Evolutionary conservation across 2,329 filamentous ascomycete species (phyloP), one percentile per base, ranked within the genome.

Genomic region (Hymenoscyphus infarciens): DNA sequence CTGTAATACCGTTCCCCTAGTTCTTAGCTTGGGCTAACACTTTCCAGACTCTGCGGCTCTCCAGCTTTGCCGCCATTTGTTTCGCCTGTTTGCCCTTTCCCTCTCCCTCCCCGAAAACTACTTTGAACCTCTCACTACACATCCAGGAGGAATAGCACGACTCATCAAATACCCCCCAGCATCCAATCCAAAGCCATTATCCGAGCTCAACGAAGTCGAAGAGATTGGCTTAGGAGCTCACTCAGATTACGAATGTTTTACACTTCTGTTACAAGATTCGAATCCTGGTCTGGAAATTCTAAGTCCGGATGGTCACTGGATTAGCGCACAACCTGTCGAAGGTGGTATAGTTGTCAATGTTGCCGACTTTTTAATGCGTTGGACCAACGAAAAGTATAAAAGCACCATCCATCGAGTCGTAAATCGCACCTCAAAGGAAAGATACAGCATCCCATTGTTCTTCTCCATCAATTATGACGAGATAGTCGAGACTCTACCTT

Each of bases 361-460:
- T 16, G 81, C 80, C 33, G 80, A 83, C 64, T 76, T 83, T 67
- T 73, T 83, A 64, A 74, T 75, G 64, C 70, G 76, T 13, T 82
- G 81, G 80, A 84, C 82, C 15, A 80, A 80, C 60, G 78, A 80
- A 16, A 72, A 75, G 56, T 86, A 83, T 73, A 80, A 79, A 69
- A 82, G 79, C 68, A 83, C 78, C 57, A 71, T 82, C 3, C 83
- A 86, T 69, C 75, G 82, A 7, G 83, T 86, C 29, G 79, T 85
- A 66, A 85, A 85, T 74, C 76, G 76, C 53, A 79, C 77, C 2
- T 75, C 75, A 1, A 74, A 73, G 10, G 80, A 84, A 68, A 76
- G 84, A 42, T 86, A 84, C 69, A 83, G 80, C 6, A 75, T 85
- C n/a, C 81, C 82, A 0, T 80, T 85, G 59, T 85, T 85, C 71